Base-by-base conservation (phyloP, 768 basidiomycete species). In the Strobilomyces dryophilus region DNA sequence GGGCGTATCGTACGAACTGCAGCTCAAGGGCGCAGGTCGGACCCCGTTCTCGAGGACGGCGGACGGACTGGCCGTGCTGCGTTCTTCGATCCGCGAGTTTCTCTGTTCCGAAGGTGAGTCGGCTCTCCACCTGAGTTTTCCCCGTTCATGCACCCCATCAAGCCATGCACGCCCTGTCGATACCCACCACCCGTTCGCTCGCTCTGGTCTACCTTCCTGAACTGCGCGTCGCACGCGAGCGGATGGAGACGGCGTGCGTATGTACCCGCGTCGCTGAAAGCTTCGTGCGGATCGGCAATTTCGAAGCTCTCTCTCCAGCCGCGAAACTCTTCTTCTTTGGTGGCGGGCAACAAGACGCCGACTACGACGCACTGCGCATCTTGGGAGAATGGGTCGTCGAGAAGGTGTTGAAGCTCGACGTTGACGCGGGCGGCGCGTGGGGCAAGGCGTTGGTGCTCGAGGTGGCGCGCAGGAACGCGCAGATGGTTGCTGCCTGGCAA, bases 401-500 rank as follows among this genome's bases (percentile, higher is more conserved):
- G 42, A 71, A 75, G n/a, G 85, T 94, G 15, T 68, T 92, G 46
- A 77, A 74, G 53, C 63, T 80, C 35, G 48, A 76, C 63, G 64
- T 75, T 26, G 58, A 66, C 17, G 62, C 64, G n/a, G 79, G 76
- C 1, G 73, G 79, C 26, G 74, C 82, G 5, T 94, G 90, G 91
- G 89, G 81, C 5, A 76, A 76, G 64, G 74, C 79, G 42, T 68
- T 98, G 42, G 78, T 95, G 2, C 71, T 85, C 58, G 93, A 97
- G 60, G 84, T 83, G 0, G 84, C 92, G 15, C 81, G 79, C 67
- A 75, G 93, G 63, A 98, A 97, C 65, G 95, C 90, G 41, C 75
- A 74, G 65, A 98, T 95, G 89, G 90, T 94, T 0, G 97, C 94
- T 10, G 87, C 79, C 4, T 98, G 97, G 97, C 95, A 98, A 71